Percentiles rank a stretch among this genome's conserved stretches.
Evolutionary conservation across 2,329 filamentous ascomycete genomes (phyloP).

Genomic region (Epichloe aotearoae): DNA sequence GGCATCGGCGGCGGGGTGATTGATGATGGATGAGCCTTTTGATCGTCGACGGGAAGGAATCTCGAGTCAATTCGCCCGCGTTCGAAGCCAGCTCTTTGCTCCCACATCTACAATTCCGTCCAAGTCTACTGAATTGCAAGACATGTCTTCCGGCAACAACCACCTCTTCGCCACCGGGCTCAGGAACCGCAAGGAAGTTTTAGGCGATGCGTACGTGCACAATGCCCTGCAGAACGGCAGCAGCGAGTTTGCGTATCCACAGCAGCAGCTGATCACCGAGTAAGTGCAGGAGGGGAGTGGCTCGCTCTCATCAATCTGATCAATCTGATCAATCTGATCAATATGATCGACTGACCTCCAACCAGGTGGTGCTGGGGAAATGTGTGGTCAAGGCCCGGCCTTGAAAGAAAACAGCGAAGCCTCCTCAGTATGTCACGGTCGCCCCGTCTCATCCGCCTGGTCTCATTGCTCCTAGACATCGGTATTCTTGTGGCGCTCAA

Average conservation of each 20-base stretch:
- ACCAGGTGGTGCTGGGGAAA: conserved; percentile 39
- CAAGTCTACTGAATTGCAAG: too few species aligned
- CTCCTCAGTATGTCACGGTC: conserved; percentile 20
- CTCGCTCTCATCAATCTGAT: too few species aligned
- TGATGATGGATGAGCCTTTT: too few species aligned
- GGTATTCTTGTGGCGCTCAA: conserved; percentile 51
- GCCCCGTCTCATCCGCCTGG: background rate
- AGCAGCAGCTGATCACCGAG: conserved; percentile 47
- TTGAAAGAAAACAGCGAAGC: conserved; percentile 43
- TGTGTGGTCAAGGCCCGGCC: conserved; percentile 48
- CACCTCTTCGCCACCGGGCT: conserved; percentile 43
- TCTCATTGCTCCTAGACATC: conserved; percentile 14
- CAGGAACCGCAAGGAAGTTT: conserved; percentile 42
- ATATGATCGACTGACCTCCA: too few species aligned
- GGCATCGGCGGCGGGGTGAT: too few species aligned
- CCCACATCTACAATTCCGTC: too few species aligned
- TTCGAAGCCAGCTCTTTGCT: too few species aligned
- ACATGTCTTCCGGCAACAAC: background rate
- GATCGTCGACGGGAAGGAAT: too few species aligned
- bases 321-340: too few species aligned
- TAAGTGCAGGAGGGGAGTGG: background rate
- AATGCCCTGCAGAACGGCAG: conserved; percentile 34
- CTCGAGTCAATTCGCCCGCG: too few species aligned
- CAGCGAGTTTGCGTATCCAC: conserved; percentile 1
- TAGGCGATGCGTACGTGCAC: conserved; percentile 45